A percentile compares a stretch with the other conserved stretches of the same genome.
phyloP scores from a whole-genome alignment of 257 asterid genomes.

The Solanum acaule region DNA sequence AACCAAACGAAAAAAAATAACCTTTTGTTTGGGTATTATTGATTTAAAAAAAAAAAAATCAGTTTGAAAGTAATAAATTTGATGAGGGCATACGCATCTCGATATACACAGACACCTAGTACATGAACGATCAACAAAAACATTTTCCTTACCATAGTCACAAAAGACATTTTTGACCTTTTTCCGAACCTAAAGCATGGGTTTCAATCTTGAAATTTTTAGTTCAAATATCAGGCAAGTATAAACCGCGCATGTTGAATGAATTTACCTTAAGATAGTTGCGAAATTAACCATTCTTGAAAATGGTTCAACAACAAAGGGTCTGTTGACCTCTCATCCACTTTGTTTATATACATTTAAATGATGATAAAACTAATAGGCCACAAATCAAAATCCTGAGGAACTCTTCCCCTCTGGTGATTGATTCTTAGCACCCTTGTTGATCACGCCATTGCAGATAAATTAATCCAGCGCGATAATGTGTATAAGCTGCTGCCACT shows the following conservation, averaged over 20 bases:
- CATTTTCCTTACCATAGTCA: not conserved
- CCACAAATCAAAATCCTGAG: not conserved
- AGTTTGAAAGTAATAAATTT: no score
- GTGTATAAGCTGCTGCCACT: constrained; percentile 90
- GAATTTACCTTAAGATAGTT: not conserved
- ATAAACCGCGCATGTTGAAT: not conserved
- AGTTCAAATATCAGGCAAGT: not conserved
- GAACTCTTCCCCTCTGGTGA: not conserved
- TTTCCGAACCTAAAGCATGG: not conserved
- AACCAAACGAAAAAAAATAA: no score
- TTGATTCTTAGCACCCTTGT: constrained; percentile 57
- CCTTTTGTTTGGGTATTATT: no score
- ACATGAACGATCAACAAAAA: no score
- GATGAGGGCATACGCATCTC: not conserved
- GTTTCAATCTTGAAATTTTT: not conserved
- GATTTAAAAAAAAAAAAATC: no score
- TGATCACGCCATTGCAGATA: constrained; percentile 87
- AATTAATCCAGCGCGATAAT: constrained; percentile 77
- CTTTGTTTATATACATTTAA: not conserved
- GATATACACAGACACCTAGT: not conserved
- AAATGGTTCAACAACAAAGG: not conserved
- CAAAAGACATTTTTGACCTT: not conserved
- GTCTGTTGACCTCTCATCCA: not conserved
- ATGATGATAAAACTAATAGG: not conserved
- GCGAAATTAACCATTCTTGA: not conserved